phyloP scores from a whole-genome alignment of 805 yeast genomes.

The Candida boleticola region DNA sequence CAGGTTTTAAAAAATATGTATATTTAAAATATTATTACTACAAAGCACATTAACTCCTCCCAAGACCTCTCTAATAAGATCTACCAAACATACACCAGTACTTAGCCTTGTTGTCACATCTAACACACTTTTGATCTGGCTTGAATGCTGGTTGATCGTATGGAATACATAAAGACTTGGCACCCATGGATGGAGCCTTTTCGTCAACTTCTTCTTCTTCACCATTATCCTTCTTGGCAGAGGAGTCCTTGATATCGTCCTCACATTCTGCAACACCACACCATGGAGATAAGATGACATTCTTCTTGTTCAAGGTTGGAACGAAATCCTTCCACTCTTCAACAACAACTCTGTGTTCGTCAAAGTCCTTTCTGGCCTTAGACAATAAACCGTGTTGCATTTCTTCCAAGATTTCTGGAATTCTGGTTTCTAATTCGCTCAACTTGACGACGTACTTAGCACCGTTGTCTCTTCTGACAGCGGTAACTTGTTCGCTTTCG shows the following conservation, averaged over 20 bases:
- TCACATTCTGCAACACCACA: slow-evolving; percentile 95
- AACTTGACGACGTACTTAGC: slow-evolving; percentile 68
- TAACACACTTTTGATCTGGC: slow-evolving; percentile 81
- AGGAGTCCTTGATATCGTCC: slow-evolving; percentile 90
- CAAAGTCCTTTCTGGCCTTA: slow-evolving; percentile 80
- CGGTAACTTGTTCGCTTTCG: slow-evolving; percentile 72
- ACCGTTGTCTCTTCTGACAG: slow-evolving; percentile 91
- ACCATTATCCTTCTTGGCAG: slow-evolving; percentile 78
- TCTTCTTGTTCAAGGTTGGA: slow-evolving; percentile 86
- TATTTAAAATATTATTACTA: too few species aligned
- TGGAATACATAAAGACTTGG: slow-evolving; percentile 96
- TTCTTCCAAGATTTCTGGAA: slow-evolving; percentile 77
- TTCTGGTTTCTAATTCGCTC: slow-evolving; percentile 57
- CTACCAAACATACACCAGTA: slow-evolving; percentile 96
- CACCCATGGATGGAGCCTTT: slow-evolving; percentile 99
- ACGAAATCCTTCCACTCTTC: slow-evolving; percentile 90
- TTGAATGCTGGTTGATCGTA: slow-evolving; percentile 83
- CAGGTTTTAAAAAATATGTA: too few species aligned
- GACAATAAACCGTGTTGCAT: slow-evolving; percentile 74
- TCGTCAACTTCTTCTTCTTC: slow-evolving; percentile 87
- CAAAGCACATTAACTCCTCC: too few species aligned
- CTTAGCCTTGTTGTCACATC: slow-evolving; percentile 73
- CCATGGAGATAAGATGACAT: slow-evolving; percentile 93
- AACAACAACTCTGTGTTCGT: slow-evolving; percentile 78
- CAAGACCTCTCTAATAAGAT: slow-evolving; percentile 82